These are phyloP conservation scores for Rubia tinctorum DNA, from an alignment of 305 asterid genomes.

Conservation along the genomic window DNA sequence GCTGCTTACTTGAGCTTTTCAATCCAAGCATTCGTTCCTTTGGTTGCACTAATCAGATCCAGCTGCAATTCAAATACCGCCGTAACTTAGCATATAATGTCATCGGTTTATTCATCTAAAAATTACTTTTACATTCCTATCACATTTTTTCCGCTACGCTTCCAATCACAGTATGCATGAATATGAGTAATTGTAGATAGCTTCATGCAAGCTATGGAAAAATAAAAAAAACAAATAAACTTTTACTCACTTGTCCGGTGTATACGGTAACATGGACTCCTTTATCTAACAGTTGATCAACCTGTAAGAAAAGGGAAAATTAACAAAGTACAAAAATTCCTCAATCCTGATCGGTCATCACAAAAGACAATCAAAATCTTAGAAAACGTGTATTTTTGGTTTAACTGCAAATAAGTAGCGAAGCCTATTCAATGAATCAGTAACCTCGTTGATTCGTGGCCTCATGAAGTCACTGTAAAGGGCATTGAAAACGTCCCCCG, in stretches of 20 bases:
- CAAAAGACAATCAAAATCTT: background rate
- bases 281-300: conserved; percentile 69
- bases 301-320: conserved; percentile 30
- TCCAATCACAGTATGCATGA: too few species aligned
- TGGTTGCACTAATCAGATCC: conserved; percentile 71
- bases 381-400: background rate
- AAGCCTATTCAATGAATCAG: too few species aligned
- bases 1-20: conserved; percentile 73
- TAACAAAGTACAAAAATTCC: too few species aligned
- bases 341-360: background rate
- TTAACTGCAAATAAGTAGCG: background rate
- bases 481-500: conserved; percentile 55
- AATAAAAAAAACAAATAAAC: background rate
- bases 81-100: background rate
- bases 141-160: too few species aligned
- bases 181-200: too few species aligned
- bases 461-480: conserved; percentile 80
- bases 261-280: conserved; percentile 84
- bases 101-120: too few species aligned
- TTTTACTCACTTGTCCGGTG: conserved; percentile 73
- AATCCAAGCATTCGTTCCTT: conserved; percentile 93
- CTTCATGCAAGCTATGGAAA: background rate
- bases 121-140: too few species aligned
- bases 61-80: background rate
- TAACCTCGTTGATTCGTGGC: conserved; percentile 84